Conservation (phyloP, 176 grass and related monocot genomes). For the Carex littledalei region DNA sequence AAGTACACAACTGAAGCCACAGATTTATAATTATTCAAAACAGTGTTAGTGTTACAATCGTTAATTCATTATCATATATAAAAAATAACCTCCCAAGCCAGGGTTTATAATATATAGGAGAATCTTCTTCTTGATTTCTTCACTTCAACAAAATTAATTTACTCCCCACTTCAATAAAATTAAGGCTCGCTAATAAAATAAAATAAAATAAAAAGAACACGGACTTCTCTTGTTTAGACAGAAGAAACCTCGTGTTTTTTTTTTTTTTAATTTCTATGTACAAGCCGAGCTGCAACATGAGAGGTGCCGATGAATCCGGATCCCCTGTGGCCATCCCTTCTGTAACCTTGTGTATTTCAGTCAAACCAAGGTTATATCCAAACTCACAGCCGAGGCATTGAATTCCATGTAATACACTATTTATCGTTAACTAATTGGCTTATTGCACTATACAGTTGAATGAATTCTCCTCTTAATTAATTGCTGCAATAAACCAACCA, state of each 20-base stretch:
- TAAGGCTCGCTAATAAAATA: not conserved
- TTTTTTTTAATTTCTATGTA: slow-evolving; percentile 1
- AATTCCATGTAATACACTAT: not conserved
- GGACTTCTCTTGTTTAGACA: not conserved
- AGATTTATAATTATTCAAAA: not conserved
- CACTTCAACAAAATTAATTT: not conserved
- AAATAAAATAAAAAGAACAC: not conserved
- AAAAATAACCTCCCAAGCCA: no score
- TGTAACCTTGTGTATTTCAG: not conserved
- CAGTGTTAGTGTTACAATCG: not conserved
- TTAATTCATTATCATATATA: no score
- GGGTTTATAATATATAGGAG: not conserved
- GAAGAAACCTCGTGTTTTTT: not conserved
- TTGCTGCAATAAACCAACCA: not conserved
- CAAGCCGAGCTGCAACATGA: slow-evolving; percentile 12
- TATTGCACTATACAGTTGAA: slow-evolving; percentile 20
- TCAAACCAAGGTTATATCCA: not conserved
- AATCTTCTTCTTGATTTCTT: slow-evolving; percentile 8
- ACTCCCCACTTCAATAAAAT: not conserved
- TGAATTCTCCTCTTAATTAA: slow-evolving; percentile 5
- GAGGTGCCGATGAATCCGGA: not conserved
- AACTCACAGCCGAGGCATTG: not conserved
- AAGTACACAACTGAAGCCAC: not conserved
- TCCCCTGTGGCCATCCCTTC: not conserved
- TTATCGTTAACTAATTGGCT: slow-evolving; percentile 10